Base-by-base conservation (phyloP, 176 grass and related monocot genomes). In the Bromus sterilis region DNA sequence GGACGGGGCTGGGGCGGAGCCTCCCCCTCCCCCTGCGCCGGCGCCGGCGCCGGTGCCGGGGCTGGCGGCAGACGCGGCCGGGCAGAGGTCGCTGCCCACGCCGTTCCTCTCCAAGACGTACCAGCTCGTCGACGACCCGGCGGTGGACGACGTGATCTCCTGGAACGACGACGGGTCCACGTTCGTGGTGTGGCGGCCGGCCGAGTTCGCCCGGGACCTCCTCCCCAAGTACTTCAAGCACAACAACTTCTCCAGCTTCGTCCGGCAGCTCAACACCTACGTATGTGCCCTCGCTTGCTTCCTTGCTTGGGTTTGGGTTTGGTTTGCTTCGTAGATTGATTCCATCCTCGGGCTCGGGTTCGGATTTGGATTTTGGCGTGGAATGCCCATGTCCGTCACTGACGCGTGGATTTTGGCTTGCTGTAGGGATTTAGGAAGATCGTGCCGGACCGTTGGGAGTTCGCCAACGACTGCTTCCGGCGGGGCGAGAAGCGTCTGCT, bases 241-340 rank as follows among this genome's bases (percentile, higher is more conserved):
- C 88, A 98, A 94, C 59, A 98, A 98, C 40, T 98, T 98, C 90
- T 98, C 95, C 36, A 94, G 95, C 83, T 98, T 98, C 36, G 92
- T 98, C 42, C 90, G 95, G 14, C 95, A 98, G 84, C 95, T 98
- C 65, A 98, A 98, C 75, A 98, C 92, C 71, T 98, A 98, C 29
- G 95, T 94, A 78, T 20, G 80, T 62, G 16, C 25, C 53, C 20
- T 63, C 6, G 2, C 20, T 10, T 25, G 23, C 24, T 59, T 1
- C 24, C 9, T 25, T 12, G 3, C 14, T 2, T 57, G 21, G n/a
- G 55, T 32, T 63, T 8, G 26, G 79, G 18, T 77, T 73, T 7
- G 18, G 48, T 53, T n/a, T 53, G 48, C n/a, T n/a, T n/a, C n/a
- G n/a, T n/a, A n/a, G n/a, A 18, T 53, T 70, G 28, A 11, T 67